Base-by-base conservation (phyloP, 768 basidiomycete genomes). In the Auricularia sp. region DNA sequence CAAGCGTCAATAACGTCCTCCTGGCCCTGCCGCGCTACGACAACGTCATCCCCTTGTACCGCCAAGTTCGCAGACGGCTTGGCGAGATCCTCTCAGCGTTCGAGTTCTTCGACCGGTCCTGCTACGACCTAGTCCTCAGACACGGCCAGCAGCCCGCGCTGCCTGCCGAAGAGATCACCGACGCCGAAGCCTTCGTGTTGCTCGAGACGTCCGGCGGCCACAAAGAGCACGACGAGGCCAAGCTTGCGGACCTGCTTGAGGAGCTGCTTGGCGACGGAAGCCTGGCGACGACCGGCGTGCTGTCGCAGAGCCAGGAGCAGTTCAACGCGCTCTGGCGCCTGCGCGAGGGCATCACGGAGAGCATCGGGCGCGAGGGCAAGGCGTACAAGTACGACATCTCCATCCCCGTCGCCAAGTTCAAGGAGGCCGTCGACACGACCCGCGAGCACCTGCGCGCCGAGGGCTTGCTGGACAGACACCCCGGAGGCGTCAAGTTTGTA, bases 321-420 rank as follows among this genome's bases (percentile, higher is more conserved):
- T 92, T 95, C 71, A 83, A 87, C 0, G 87, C 90, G 0, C 76
- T 99, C 1, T 98, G 97, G 97, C 85, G 87, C 0, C 79, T 98
- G 21, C 88, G 96, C 34, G 97, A 99, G 76, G 87, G 90, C 16
- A 81, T 98, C 33, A 85, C 97, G 1, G 97, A 99, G 74, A 91
- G 93, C 3, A 83, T 90, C 3, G 90, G 90, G 44, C 98, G 98
- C 72, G 87, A 92, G 73, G 97, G 97, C 53, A 93, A 93, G 69
- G 86, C 88, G 5, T 98, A 98, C 80, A 99, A 99, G 77, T 99
- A 98, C 72, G 94, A 97, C 70, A 84, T 99, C 56, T 93, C 91
- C 11, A 84, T 98, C 14, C 95, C 95, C 5, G 79, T 94, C 3
- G 81, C 84, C 21, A 83, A 85, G 66, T 98, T 98, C 82, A 87